Percentiles rank a stretch among this genome's conserved stretches.
These are phyloP conservation scores for Eragrostis curvula DNA, from an alignment of 176 grass and related monocot species.

Conservation along the genomic window DNA sequence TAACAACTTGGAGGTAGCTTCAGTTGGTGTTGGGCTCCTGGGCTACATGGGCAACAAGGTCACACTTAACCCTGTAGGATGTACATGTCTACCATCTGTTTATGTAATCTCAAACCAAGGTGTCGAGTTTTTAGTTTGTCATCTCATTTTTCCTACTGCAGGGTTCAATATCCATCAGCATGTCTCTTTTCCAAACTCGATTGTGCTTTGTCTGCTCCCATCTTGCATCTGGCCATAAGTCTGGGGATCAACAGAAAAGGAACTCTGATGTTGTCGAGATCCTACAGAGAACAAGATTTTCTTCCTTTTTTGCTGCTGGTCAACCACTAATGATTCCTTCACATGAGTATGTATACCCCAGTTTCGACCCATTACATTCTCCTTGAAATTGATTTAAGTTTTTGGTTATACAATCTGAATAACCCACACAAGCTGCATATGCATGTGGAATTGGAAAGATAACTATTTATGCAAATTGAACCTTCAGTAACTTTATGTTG, in stretches of 20 bases:
- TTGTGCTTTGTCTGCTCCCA: conserved; percentile 83
- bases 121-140: not conserved
- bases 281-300: conserved; percentile 58
- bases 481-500: not conserved
- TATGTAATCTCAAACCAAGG: not conserved
- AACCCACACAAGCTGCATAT: not conserved
- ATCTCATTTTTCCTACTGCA: conserved; percentile 38
- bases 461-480: conserved; percentile 14
- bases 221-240: conserved; percentile 69
- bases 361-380: conserved; percentile 10
- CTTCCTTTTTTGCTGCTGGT: conserved; percentile 44
- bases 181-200: conserved; percentile 69
- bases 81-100: not conserved
- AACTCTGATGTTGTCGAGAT: conserved; percentile 64
- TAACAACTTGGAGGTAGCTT: conserved; percentile 68
- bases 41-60: conserved; percentile 87
- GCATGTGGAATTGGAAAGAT: not conserved
- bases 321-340: conserved; percentile 59
- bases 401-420: not conserved
- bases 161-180: conserved; percentile 70
- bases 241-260: conserved; percentile 56
- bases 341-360: conserved; percentile 59
- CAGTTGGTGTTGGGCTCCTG: conserved; percentile 72
- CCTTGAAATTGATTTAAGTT: not conserved
- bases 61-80: conserved; percentile 8